These are phyloP conservation scores for Fusarium sp. DNA, from an alignment of 2,329 filamentous ascomycete species.

Conservation along the genomic window DNA sequence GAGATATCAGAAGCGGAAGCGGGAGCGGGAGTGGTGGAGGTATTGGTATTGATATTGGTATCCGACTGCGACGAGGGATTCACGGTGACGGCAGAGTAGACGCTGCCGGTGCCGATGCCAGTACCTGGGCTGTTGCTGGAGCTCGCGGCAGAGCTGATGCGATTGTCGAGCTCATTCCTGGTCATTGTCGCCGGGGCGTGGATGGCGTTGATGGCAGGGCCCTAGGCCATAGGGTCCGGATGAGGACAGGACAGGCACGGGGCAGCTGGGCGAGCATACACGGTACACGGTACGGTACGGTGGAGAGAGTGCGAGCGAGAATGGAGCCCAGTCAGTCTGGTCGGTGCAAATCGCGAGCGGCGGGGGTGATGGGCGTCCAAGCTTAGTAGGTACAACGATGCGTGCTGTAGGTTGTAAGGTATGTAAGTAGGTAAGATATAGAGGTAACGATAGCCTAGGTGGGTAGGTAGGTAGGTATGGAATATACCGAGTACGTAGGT, in stretches of 20 bases:
- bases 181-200: constrained; percentile 68
- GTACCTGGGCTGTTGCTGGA: constrained; percentile 53
- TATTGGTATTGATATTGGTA: constrained; percentile 49
- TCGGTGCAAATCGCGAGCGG: constrained; percentile 28
- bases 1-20: constrained; percentile 48
- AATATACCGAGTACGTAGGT: constrained; percentile 22
- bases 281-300: constrained; percentile 12
- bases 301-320: constrained; percentile 16
- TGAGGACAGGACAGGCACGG: constrained; percentile 36
- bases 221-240: constrained; percentile 48
- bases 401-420: neutral
- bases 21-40: constrained; percentile 50
- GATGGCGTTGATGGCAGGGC: constrained; percentile 46
- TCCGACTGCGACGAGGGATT: constrained; percentile 56
- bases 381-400: constrained; percentile 15
- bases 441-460: neutral
- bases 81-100: constrained; percentile 73
- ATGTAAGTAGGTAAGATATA: constrained; percentile 10
- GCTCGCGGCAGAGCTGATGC: constrained; percentile 61
- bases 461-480: constrained; percentile 11
- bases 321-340: constrained; percentile 8
- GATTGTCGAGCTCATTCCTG: constrained; percentile 71
- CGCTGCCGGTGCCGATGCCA: constrained; percentile 50
- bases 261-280: constrained; percentile 35
- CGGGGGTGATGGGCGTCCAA: constrained; percentile 32